phyloP scores from a whole-genome alignment of 441 rosid species.

The Jatropha podagrica region DNA sequence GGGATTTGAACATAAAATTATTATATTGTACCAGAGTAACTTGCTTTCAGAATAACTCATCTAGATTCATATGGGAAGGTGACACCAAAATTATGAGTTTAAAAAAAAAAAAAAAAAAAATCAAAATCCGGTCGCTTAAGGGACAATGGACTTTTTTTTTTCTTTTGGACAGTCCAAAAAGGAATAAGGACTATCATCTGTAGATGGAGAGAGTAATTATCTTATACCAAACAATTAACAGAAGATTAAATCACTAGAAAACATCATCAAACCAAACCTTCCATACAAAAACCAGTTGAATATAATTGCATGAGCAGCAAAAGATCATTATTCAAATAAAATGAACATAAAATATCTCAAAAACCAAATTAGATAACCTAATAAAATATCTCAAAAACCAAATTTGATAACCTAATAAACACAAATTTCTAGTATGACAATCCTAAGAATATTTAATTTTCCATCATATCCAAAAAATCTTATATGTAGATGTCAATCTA shows the following conservation, averaged over 20 bases:
- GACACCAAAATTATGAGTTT: too few relatives aligned
- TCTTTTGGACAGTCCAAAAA: background rate
- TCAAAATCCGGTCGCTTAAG: too few relatives aligned
- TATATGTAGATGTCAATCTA: background rate
- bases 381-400: background rate
- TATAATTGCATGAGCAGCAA: background rate
- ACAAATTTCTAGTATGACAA: background rate
- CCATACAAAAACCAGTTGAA: background rate
- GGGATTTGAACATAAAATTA: background rate
- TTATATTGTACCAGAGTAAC: background rate
- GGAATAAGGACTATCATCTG: background rate
- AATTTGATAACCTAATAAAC: background rate
- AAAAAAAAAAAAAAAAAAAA: too few relatives aligned
- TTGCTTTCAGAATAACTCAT: background rate
- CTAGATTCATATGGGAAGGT: background rate
- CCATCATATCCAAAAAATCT: background rate
- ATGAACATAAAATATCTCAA: background rate
- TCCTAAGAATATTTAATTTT: background rate
- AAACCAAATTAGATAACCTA: background rate
- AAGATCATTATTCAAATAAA: background rate
- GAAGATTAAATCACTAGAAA: background rate
- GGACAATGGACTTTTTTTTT: too few relatives aligned
- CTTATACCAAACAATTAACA: background rate
- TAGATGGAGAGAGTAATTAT: background rate
- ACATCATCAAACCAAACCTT: background rate